These are phyloP conservation scores for Coemansia erecta DNA, from an alignment of 192 early-diverging fungal genomes.

Conservation along the genomic window DNA sequence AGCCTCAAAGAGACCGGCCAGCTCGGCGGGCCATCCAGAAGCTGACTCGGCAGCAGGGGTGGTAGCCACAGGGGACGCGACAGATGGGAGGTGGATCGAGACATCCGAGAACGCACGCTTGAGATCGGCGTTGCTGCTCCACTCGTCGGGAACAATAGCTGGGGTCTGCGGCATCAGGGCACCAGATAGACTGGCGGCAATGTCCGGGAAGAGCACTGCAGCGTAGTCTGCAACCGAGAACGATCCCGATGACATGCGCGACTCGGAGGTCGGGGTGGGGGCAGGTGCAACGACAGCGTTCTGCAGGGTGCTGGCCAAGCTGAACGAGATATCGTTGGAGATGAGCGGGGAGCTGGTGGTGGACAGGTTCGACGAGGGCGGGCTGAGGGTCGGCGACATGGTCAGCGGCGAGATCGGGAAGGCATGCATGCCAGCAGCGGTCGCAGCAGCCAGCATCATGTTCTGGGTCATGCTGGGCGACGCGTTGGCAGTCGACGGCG, in stretches of 20 bases:
- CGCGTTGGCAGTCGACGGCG: constrained; percentile 37
- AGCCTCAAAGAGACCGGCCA: constrained; percentile 29
- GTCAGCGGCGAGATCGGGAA: constrained; percentile 14
- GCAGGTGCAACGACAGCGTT: constrained; percentile 2
- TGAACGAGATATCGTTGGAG: constrained; percentile 33
- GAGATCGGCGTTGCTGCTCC: constrained; percentile 4
- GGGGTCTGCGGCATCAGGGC: constrained; percentile 16
- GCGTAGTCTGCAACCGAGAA: constrained; percentile 45
- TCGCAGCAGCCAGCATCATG: constrained; percentile 20
- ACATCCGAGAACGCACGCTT: constrained; percentile 19
- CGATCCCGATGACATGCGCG: constrained; percentile 9
- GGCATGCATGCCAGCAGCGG: constrained; percentile 6
- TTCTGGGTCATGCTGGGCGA: constrained; percentile 31
- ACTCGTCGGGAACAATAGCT: neutral
- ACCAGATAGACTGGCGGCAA: constrained; percentile 22
- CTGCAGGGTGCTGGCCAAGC: constrained; percentile 40
- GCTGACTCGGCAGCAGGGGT: too few relatives aligned
- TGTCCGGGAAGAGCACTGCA: constrained; percentile 42
- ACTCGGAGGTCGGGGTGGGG: neutral
- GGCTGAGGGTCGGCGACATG: constrained; percentile 27
- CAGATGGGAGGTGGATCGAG: constrained; percentile 18
- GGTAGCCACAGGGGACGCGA: neutral
- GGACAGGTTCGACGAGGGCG: constrained; percentile 26
- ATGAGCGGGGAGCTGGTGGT: constrained; percentile 34
- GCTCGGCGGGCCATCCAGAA: constrained; percentile 17